These are phyloP conservation scores for Trichosporon coremiiforme DNA, from an alignment of 1,284 basidiomycete genomes.

Conservation along the genomic window DNA sequence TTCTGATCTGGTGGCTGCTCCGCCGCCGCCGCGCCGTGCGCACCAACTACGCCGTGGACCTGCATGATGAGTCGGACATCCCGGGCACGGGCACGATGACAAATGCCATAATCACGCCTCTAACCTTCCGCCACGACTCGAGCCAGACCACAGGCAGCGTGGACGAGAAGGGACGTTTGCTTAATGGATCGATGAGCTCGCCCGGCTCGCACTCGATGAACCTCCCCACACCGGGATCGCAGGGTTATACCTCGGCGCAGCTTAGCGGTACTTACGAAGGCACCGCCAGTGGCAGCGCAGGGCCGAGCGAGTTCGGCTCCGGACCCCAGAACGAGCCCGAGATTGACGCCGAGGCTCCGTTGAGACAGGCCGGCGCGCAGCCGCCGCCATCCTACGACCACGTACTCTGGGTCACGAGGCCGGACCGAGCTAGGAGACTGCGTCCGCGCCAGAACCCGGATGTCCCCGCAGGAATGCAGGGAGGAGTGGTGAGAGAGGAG, in stretches of 20 bases:
- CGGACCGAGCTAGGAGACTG: not conserved
- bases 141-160: not conserved
- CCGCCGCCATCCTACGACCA: constrained; percentile 3
- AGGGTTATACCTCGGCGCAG: not conserved
- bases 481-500: not conserved
- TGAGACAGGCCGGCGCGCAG: not conserved
- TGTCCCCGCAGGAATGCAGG: too few species aligned
- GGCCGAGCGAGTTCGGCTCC: not conserved
- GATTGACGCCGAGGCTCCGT: not conserved
- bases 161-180: not conserved
- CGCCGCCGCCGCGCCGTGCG: constrained; percentile 1
- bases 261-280: not conserved
- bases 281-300: not conserved
- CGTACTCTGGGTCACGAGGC: not conserved
- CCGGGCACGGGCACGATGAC: not conserved
- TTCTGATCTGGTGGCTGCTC: not conserved
- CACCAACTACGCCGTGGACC: constrained; percentile 6
- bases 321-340: not conserved
- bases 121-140: not conserved
- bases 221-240: not conserved
- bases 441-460: not conserved
- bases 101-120: not conserved
- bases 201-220: not conserved
- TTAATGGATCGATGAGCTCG: not conserved
- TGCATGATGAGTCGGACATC: not conserved